Evolutionary conservation across 352 stramenopile genomes (phyloP).

Genomic region (Globisporangium solare): DNA sequence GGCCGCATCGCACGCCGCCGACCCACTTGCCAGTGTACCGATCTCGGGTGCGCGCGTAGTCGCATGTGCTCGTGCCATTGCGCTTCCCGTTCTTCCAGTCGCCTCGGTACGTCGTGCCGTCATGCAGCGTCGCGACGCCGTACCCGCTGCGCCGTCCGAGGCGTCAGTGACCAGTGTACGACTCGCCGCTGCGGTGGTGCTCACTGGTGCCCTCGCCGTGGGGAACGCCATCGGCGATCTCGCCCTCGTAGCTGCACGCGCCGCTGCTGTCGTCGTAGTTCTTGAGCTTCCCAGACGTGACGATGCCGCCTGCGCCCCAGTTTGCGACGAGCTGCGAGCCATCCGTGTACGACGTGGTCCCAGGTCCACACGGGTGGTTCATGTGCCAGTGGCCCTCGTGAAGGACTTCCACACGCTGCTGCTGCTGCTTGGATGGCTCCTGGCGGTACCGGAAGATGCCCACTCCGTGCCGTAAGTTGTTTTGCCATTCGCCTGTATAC

Average conservation of each 20-base stretch:
- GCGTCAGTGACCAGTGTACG: constrained; percentile 48
- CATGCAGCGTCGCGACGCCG: constrained; percentile 40
- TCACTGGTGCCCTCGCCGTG: constrained; percentile 54
- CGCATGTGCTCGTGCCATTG: constrained; percentile 77
- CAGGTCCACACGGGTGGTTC: constrained; percentile 49
- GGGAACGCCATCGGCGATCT: constrained; percentile 34
- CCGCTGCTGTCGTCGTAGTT: constrained; percentile 51
- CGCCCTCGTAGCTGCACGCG: constrained; percentile 40
- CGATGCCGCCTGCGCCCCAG: constrained; percentile 28
- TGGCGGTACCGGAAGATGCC: constrained; percentile 35
- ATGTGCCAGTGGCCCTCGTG: constrained; percentile 79
- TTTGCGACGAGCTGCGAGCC: constrained; percentile 33
- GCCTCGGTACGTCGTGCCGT: constrained; percentile 81
- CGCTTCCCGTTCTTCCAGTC: constrained; percentile 82
- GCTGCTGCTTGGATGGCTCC: neutral
- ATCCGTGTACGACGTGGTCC: constrained; percentile 59
- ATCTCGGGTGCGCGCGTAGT: constrained; percentile 48
- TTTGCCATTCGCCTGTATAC: constrained; percentile 52
- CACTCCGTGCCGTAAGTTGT: constrained; percentile 39
- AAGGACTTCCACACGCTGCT: constrained; percentile 16
- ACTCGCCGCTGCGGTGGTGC: constrained; percentile 29
- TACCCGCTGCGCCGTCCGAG: constrained; percentile 45
- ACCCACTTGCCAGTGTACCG: constrained; percentile 87
- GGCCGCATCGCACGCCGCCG: constrained; percentile 59
- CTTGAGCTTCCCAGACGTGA: constrained; percentile 24